These are phyloP conservation scores for Hypoxylon lenormandii DNA, from an alignment of 495 filamentous ascomycete genomes.

Conservation along the genomic window DNA sequence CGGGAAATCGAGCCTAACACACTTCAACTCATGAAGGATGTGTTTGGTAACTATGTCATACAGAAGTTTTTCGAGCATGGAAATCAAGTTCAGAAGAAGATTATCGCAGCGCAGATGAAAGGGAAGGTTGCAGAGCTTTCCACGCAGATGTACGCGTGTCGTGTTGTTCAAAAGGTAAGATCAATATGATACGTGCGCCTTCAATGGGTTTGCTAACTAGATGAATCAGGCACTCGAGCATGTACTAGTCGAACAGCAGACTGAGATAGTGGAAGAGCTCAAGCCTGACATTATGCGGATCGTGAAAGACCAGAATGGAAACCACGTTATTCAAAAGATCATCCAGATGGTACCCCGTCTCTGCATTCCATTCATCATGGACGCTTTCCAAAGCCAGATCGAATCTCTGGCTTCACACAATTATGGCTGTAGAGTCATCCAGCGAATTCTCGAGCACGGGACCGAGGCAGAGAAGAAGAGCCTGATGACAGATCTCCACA, in stretches of 20 bases:
- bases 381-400: constrained; percentile 84
- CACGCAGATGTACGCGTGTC: constrained; percentile 91
- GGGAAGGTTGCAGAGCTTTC: constrained; percentile 82
- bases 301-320: constrained; percentile 91
- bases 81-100: constrained; percentile 90
- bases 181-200: not conserved
- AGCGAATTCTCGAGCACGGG: constrained; percentile 90
- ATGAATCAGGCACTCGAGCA: constrained; percentile 83
- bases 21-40: constrained; percentile 91
- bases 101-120: constrained; percentile 86
- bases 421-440: constrained; percentile 93
- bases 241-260: constrained; percentile 90
- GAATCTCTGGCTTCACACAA: constrained; percentile 79
- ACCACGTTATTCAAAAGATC: constrained; percentile 96
- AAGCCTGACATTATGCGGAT: constrained; percentile 81
- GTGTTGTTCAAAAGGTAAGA: constrained; percentile 91
- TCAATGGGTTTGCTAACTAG: constrained; percentile 7
- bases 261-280: constrained; percentile 82
- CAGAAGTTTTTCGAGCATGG: constrained; percentile 98
- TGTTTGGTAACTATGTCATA: constrained; percentile 98
- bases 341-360: constrained; percentile 86
- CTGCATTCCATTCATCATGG: constrained; percentile 89
- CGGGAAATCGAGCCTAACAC: constrained; percentile 84
- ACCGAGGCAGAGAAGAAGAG: constrained; percentile 74
- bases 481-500: constrained; percentile 83